Percentiles rank a stretch among this genome's conserved stretches.
These are phyloP conservation scores for Leishmania martiniquensis DNA, from an alignment of 208 protist genomes.

Conservation along the genomic window DNA sequence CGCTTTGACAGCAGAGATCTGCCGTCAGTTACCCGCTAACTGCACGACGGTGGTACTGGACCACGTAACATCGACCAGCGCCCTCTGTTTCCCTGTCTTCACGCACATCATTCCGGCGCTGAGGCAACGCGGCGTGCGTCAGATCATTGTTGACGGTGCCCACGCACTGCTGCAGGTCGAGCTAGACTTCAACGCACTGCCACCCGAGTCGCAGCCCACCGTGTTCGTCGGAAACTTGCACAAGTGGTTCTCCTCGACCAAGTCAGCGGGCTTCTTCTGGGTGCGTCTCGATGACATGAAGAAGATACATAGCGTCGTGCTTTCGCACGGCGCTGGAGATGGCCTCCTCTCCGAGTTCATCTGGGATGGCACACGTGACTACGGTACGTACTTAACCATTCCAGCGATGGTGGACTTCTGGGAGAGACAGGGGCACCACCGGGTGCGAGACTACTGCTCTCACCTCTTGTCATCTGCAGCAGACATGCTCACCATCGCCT, in stretches of 20 bases:
- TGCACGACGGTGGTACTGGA: conserved; percentile 87
- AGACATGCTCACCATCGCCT: conserved; percentile 71
- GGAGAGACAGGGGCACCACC: conserved; percentile 55
- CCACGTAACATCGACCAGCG: conserved; percentile 89
- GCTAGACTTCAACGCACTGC: conserved; percentile 73
- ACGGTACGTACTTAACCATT: conserved; percentile 81
- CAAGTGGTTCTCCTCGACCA: conserved; percentile 92
- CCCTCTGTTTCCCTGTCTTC: conserved; percentile 79
- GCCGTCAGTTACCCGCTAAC: conserved; percentile 56
- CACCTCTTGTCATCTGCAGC: conserved; percentile 52
- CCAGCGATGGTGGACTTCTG: conserved; percentile 84
- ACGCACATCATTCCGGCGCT: conserved; percentile 82
- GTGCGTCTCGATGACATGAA: conserved; percentile 45
- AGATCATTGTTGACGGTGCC: conserved; percentile 92
- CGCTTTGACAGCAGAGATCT: conserved; percentile 61
- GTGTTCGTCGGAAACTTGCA: conserved; percentile 90
- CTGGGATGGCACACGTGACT: conserved; percentile 91
- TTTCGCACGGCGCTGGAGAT: conserved; percentile 88
- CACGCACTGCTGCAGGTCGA: conserved; percentile 83
- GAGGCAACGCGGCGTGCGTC: conserved; percentile 55
- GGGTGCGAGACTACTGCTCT: conserved; percentile 62
- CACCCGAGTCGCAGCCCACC: conserved; percentile 54
- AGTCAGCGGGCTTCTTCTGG: conserved; percentile 91
- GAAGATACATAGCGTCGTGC: conserved; percentile 68
- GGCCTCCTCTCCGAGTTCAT: conserved; percentile 91